Conservation (phyloP, 176 grass and related monocot genomes). For the Oryza rufipogon region DNA sequence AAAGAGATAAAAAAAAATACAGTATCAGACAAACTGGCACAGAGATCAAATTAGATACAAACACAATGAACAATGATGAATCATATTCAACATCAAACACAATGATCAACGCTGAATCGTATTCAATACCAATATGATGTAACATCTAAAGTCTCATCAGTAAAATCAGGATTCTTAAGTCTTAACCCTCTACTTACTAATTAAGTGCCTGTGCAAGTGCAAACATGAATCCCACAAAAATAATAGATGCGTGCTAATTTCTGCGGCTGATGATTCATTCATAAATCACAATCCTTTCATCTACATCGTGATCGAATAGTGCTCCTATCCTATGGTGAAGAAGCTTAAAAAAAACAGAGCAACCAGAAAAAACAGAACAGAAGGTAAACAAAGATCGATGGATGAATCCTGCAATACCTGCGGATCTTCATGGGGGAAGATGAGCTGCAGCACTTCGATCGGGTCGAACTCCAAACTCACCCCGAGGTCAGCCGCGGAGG, state of each 20-base stretch:
- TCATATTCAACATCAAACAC: too few relatives aligned
- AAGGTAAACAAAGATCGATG: background rate
- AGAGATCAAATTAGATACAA: background rate
- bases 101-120: too few relatives aligned
- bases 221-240: background rate
- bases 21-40: background rate
- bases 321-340: background rate
- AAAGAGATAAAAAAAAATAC: too few relatives aligned
- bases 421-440: conserved; percentile 44
- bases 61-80: background rate
- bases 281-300: background rate
- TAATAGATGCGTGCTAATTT: background rate
- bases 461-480: conserved; percentile 44
- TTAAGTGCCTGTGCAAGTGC: background rate
- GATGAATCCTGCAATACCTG: conserved; percentile 1
- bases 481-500: conserved; percentile 21
- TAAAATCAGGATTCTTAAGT: too few relatives aligned
- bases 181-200: too few relatives aligned
- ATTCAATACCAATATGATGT: background rate
- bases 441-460: conserved; percentile 39
- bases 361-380: background rate
- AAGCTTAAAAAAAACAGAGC: background rate
- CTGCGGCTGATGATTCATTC: too few relatives aligned
- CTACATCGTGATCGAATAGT: background rate
- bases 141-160: too few relatives aligned